Conservation (phyloP, 2,329 filamentous ascomycete genomes). For the Aspergillus ustus region DNA sequence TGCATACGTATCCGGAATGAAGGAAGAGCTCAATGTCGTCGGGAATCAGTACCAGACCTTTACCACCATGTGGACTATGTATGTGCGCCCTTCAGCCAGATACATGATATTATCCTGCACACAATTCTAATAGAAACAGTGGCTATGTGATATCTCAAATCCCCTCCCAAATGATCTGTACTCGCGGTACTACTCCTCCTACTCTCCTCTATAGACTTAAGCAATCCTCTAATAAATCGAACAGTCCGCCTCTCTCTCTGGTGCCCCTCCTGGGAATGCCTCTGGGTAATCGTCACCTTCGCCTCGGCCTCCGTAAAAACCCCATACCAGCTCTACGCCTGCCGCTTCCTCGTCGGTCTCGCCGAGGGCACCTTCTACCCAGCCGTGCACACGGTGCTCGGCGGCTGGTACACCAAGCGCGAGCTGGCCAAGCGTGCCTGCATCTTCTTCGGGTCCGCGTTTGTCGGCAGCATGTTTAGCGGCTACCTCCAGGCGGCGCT, state of each 20-base stretch:
- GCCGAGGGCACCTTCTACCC: conserved; percentile 11
- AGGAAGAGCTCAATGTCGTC: conserved; percentile 7
- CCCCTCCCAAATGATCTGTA: conserved; percentile 9
- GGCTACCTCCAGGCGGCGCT: conserved; percentile 49
- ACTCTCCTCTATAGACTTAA: neutral
- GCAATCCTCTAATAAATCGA: neutral
- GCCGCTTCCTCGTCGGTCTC: conserved; percentile 7
- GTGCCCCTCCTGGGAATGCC: conserved; percentile 8
- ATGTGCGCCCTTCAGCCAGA: neutral
- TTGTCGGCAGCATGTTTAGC: conserved; percentile 8
- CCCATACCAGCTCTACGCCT: conserved; percentile 7
- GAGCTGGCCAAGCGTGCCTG: conserved; percentile 5
- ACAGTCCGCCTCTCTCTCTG: conserved; percentile 2
- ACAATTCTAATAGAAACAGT: neutral
- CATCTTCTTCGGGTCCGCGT: conserved; percentile 7
- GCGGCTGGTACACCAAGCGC: conserved; percentile 6
- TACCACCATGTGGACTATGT: conserved; percentile 12
- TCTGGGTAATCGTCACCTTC: conserved; percentile 3
- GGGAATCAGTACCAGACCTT: conserved; percentile 8
- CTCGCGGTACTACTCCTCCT: neutral
- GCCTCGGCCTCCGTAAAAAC: conserved; percentile 3
- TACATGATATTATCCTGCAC: neutral
- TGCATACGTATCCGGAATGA: conserved; percentile 11
- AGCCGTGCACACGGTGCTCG: conserved; percentile 1
- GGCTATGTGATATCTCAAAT: conserved; percentile 3